Base-by-base conservation (phyloP, 495 filamentous ascomycete species). In the Haplographium delicatum region DNA sequence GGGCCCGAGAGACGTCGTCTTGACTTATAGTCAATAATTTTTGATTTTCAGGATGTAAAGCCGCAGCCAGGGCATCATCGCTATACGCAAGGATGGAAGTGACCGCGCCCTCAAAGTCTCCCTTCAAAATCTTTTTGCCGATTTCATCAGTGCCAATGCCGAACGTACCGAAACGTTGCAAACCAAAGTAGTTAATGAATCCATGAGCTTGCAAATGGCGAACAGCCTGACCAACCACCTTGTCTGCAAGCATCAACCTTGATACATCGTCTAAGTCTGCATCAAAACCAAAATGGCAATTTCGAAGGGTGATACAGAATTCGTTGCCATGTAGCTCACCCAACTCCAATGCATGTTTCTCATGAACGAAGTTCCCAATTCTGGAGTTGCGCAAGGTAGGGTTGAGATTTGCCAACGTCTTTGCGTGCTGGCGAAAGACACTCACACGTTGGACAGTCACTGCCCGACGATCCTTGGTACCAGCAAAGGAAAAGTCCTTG, bases 131-230 rank as follows among this genome's bases (percentile, higher is more conserved):
- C 61, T 86, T 86, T 60, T 86, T 73, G 27, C 93, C 93, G 10
- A 95, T 65, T 1, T 78, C 75, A 55, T 96, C 86, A 1, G 93
- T 97, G 4, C 88, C 81, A 4, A 83, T 84, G 3, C 76, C 66
- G 65, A 89, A 91, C 3, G 88, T 86, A 20, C 93, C 93, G 57
- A 98, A 98, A 10, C 93, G 82, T 68, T 98, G 93, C 2, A 96
- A 78, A 11, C 93, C 93, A 52, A 86, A 98, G 70, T 97, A 97
- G 65, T 98, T 97, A 65, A 97, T 81, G 68, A 95, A 98, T 0
- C 93, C 93, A 11, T 79, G 69, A 37, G 78, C 64, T 44, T 67
- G 65, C 7, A 90, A 71, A 23, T 72, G 70, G 39, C 68, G 60
- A 35, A 86, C 65, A 5, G 81, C 70, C 1, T 71, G 60, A 10